Percentiles rank a stretch among this genome's conserved stretches.
These are phyloP conservation scores for Pyrenophora tritici-repentis DNA, from an alignment of 2,329 filamentous ascomycete genomes.

Conservation along the genomic window DNA sequence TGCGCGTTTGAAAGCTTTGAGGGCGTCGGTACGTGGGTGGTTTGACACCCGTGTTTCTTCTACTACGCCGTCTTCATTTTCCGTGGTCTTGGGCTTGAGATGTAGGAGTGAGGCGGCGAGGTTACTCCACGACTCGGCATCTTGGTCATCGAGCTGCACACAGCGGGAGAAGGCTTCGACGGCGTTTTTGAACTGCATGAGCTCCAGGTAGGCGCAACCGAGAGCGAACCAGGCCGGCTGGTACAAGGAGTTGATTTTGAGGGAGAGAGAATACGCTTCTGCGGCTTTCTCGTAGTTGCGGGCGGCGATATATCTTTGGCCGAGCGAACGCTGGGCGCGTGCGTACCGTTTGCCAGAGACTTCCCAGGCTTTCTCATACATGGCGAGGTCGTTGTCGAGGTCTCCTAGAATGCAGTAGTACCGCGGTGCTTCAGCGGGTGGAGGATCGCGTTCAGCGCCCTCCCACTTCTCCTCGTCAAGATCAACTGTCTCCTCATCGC, in stretches of 20 bases:
- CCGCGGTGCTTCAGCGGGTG: constrained; percentile 81
- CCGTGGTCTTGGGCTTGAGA: constrained; percentile 57
- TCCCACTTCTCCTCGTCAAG: constrained; percentile 60
- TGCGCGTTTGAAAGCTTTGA: constrained; percentile 85
- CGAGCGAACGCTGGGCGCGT: constrained; percentile 84
- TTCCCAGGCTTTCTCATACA: constrained; percentile 88
- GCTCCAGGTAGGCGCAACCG: constrained; percentile 82
- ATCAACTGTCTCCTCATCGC: constrained; percentile 45
- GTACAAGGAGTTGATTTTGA: constrained; percentile 79
- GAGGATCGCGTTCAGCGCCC: constrained; percentile 70
- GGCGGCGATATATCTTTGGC: constrained; percentile 72
- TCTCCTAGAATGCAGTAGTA: constrained; percentile 94
- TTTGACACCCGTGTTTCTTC: constrained; percentile 46
- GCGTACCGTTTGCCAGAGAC: constrained; percentile 81
- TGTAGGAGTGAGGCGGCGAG: constrained; percentile 82
- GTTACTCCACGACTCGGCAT: constrained; percentile 94
- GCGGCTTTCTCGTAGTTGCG: constrained; percentile 72
- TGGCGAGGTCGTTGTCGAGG: constrained; percentile 71
- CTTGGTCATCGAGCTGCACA: constrained; percentile 83
- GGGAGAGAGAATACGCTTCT: constrained; percentile 76
- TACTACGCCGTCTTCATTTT: constrained; percentile 41
- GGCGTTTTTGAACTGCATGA: constrained; percentile 76
- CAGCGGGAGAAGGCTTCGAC: constrained; percentile 81
- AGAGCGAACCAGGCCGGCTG: constrained; percentile 86
- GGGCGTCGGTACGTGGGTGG: constrained; percentile 69